Evolutionary conservation across 2,329 filamentous ascomycete genomes (phyloP).

Genomic region (Colletotrichum lupini): DNA sequence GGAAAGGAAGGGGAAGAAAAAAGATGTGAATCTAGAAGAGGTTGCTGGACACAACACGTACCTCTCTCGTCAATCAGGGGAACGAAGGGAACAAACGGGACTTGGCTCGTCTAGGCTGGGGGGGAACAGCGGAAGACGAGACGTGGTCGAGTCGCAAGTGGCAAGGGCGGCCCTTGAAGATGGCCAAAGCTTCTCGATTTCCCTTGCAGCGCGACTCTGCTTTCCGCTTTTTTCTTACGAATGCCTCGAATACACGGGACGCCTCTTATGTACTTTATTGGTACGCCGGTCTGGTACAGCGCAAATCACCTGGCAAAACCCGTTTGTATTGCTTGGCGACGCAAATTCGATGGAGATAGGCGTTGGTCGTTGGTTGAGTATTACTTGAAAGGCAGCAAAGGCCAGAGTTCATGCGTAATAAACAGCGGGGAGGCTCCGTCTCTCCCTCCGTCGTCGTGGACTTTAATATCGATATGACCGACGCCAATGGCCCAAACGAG

Average conservation of each 20-base stretch:
- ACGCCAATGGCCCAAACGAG: conserved; percentile 9
- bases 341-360: background rate
- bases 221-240: background rate
- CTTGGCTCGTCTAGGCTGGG: conserved; percentile 21
- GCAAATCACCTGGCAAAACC: background rate
- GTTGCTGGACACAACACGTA: conserved; percentile 6
- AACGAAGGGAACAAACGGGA: conserved; percentile 20
- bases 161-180: conserved; percentile 29
- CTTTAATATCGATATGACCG: conserved; percentile 13
- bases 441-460: conserved; percentile 8
- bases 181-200: conserved; percentile 32
- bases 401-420: conserved; percentile 26
- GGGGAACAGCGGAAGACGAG: conserved; percentile 20
- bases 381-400: conserved; percentile 6
- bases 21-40: background rate
- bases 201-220: background rate
- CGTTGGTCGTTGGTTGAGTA: background rate
- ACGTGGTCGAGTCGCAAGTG: conserved; percentile 36
- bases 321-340: conserved; percentile 16
- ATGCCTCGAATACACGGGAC: background rate
- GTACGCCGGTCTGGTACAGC: background rate
- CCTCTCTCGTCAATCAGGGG: conserved; percentile 25
- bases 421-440: conserved; percentile 31
- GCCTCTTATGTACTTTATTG: background rate
- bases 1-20: background rate